Evolutionary conservation across 176 grass and related monocot species (phyloP).

Genomic region (Eragrostis nindensis): DNA sequence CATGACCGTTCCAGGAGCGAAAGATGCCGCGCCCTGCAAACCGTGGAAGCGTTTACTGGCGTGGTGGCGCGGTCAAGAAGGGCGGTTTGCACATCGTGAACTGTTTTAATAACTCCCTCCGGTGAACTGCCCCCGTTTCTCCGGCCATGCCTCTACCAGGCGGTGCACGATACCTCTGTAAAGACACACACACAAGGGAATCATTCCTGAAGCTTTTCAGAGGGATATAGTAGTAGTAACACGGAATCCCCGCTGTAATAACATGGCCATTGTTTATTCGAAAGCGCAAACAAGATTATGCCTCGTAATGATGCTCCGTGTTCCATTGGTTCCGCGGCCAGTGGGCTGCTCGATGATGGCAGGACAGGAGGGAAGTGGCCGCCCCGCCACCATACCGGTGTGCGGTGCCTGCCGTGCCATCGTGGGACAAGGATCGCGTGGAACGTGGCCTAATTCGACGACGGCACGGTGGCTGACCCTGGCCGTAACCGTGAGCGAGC

Average conservation of each 20-base stretch:
- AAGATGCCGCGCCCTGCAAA: conserved; percentile 43
- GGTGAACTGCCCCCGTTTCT: neutral
- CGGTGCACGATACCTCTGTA: neutral
- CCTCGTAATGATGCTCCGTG: conserved; percentile 12
- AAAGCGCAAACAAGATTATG: neutral
- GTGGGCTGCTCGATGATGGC: neutral
- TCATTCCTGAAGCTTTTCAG: conserved; percentile 6
- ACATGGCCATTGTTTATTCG: neutral
- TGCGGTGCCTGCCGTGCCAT: neutral
- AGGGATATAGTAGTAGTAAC: too few species aligned
- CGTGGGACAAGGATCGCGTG: neutral
- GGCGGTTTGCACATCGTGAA: neutral
- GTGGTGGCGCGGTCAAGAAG: conserved; percentile 16
- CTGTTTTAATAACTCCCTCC: conserved; percentile 2
- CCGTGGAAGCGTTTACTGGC: conserved; percentile 37
- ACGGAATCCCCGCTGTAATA: too few species aligned
- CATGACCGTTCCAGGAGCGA: conserved; percentile 45
- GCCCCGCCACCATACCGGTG: neutral
- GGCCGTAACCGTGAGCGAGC: neutral
- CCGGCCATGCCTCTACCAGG: neutral
- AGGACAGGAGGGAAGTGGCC: too few species aligned
- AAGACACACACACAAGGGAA: neutral
- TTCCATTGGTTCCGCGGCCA: neutral
- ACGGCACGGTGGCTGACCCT: neutral
- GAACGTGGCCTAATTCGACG: conserved; percentile 2